phyloP scores from a whole-genome alignment of 2,329 filamentous ascomycete species.

The Scedosporium boydii region DNA sequence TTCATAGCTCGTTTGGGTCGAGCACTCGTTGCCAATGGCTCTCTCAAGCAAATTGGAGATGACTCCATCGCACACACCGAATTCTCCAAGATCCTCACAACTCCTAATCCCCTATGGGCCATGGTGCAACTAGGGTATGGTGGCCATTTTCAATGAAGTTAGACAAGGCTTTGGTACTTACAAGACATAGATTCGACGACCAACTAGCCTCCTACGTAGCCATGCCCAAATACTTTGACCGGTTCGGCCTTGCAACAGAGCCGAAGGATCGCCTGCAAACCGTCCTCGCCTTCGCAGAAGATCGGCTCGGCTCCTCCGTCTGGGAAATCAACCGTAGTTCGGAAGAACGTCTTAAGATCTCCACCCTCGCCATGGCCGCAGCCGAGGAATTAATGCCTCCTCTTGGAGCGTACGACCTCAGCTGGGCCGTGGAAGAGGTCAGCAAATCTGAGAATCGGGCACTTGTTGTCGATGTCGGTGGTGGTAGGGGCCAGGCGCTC shows the following conservation, averaged over 20 bases:
- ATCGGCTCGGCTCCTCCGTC: conserved; percentile 18
- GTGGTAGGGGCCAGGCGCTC: conserved; percentile 20
- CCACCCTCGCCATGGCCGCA: conserved; percentile 20
- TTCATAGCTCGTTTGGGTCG: not conserved
- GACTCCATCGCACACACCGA: not conserved
- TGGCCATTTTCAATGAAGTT: not conserved
- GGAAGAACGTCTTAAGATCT: conserved; percentile 15
- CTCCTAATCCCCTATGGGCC: not conserved
- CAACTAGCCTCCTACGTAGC: conserved; percentile 13
- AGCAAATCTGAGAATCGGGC: conserved; percentile 8
- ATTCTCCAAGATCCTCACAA: not conserved
- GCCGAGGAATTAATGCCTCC: conserved; percentile 10
- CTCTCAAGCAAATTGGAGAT: not conserved
- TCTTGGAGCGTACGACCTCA: not conserved
- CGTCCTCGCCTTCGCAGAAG: conserved; percentile 17
- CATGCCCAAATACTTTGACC: conserved; percentile 21
- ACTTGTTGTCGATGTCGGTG: conserved; percentile 24
- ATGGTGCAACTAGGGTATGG: not conserved
- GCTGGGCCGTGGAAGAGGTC: conserved; percentile 8
- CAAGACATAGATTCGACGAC: conserved; percentile 15
- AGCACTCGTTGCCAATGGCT: not conserved
- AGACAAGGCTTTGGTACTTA: not conserved
- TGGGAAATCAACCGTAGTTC: conserved; percentile 20
- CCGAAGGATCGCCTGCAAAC: conserved; percentile 17
- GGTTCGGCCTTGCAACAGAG: conserved; percentile 18